Evolutionary conservation across 2,329 filamentous ascomycete species (phyloP), one percentile per base, ranked within the genome.

Genomic region (Colletotrichum spinosum): DNA sequence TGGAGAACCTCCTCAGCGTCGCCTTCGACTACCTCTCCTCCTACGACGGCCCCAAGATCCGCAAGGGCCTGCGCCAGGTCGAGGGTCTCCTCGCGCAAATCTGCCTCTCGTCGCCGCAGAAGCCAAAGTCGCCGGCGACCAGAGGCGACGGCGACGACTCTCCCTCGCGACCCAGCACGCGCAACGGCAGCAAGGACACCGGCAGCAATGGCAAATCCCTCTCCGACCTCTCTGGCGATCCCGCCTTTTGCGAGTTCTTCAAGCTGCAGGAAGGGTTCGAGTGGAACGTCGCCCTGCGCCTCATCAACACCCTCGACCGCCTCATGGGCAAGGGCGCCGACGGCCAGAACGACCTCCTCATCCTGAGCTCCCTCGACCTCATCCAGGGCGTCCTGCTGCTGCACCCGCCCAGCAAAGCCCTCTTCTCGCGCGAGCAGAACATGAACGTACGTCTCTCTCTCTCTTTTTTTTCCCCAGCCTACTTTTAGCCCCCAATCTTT

Each of bases 21-120:
- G 94, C 95, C 67, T 98, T 98, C 80, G 94, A 97, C 83, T 97
- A 97, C 80, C 90, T 97, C 70, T 97, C 94, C 67, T 97, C 94
- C 53, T 94, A 94, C 77, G 94, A 97, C 73, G 90, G 90, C 63
- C 85, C 86, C 76, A 97, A 97, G 81, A 92, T 98, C 75, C 91
- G 93, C 72, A 98, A 97, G 81, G 96, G 95, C 55, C 82, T 98
- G 70, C 91, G 93, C 70, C 95, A 97, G 81, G 93, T 98, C 69
- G 95, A 98, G 80, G 94, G 94, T 38, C 86, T 98, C 50, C 87
- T 98, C 55, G 95, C 95, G 25, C 94, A 97, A 79, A 97, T 98
- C 80, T 97, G 95, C 80, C 88, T 98, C 45, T 91, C 91, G 8
- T 78, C 80, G 50, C 70, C 75, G 37, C 62, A 60, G 46, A 68